phyloP scores from a whole-genome alignment of 495 filamentous ascomycete species.

The Xylaria grammica region DNA sequence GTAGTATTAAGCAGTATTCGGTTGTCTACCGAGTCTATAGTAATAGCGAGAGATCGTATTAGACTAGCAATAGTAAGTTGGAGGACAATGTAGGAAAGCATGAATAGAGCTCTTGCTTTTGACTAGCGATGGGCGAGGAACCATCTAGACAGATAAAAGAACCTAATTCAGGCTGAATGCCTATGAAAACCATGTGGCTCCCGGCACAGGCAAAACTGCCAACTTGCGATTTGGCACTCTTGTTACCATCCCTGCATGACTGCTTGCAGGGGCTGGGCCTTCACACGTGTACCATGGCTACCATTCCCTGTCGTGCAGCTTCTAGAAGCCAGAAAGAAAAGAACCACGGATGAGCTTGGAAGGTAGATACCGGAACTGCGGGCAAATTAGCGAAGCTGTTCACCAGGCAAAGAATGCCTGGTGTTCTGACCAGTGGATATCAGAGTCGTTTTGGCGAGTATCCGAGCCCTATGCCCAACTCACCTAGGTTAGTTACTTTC shows the following conservation, averaged over 20 bases:
- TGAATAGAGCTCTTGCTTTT: not conserved
- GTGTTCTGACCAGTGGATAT: not conserved
- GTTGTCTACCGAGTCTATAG: constrained; percentile 6
- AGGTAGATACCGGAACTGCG: not conserved
- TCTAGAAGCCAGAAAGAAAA: constrained; percentile 4
- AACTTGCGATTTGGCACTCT: constrained; percentile 8
- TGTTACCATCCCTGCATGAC: constrained; percentile 24
- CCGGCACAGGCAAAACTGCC: constrained; percentile 5
- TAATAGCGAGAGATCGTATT: not conserved
- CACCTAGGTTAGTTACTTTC: not conserved
- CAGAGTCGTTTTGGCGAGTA: too few species aligned
- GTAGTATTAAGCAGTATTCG: not conserved
- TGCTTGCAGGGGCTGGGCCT: constrained; percentile 12
- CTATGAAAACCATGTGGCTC: constrained; percentile 10
- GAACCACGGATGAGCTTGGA: constrained; percentile 9
- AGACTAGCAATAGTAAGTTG: not conserved
- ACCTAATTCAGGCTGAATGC: not conserved
- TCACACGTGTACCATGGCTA: not conserved
- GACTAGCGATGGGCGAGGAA: not conserved
- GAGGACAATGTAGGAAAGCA: not conserved
- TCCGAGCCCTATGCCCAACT: too few species aligned
- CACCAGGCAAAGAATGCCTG: not conserved
- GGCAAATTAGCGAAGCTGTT: constrained; percentile 3
- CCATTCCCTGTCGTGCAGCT: constrained; percentile 14
- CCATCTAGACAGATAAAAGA: not conserved